These are phyloP conservation scores for Dentipellis sp. DNA, from an alignment of 768 basidiomycete species.

Conservation along the genomic window DNA sequence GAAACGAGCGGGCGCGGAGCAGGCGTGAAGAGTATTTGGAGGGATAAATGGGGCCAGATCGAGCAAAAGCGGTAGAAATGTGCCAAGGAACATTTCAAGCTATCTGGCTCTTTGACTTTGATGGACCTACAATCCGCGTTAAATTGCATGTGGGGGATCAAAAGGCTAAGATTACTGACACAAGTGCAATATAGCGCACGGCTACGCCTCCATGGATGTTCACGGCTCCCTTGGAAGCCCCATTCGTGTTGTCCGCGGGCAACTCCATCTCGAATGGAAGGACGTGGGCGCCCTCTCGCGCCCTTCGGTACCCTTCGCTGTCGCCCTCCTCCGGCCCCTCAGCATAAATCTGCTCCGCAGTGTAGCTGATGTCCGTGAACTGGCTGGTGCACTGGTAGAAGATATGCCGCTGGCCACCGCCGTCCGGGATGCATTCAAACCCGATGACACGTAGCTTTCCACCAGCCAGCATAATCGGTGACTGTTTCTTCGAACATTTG, in stretches of 20 bases:
- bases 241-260: conserved; percentile 42
- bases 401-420: conserved; percentile 49
- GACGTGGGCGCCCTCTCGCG: conserved; percentile 54
- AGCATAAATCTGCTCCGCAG: conserved; percentile 19
- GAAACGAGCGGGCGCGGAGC: conserved; percentile 51
- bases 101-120: conserved; percentile 60
- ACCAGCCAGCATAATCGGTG: conserved; percentile 53
- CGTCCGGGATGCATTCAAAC: conserved; percentile 61
- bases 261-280: conserved; percentile 70
- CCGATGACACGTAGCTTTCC: conserved; percentile 80
- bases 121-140: conserved; percentile 40
- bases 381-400: conserved; percentile 71
- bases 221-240: conserved; percentile 49
- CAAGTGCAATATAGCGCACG: conserved; percentile 75
- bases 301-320: conserved; percentile 52
- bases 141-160: background rate
- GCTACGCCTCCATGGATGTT: conserved; percentile 46
- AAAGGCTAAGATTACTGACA: conserved; percentile 34
- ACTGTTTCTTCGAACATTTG: conserved; percentile 43
- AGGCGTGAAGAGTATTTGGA: conserved; percentile 49
- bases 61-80: conserved; percentile 85
- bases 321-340: conserved; percentile 37
- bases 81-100: conserved; percentile 60
- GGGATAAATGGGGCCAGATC: conserved; percentile 69
- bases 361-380: conserved; percentile 40